Evolutionary conservation across 1,284 basidiomycete genomes (phyloP).

Genomic region (Spongiforma sp.): DNA sequence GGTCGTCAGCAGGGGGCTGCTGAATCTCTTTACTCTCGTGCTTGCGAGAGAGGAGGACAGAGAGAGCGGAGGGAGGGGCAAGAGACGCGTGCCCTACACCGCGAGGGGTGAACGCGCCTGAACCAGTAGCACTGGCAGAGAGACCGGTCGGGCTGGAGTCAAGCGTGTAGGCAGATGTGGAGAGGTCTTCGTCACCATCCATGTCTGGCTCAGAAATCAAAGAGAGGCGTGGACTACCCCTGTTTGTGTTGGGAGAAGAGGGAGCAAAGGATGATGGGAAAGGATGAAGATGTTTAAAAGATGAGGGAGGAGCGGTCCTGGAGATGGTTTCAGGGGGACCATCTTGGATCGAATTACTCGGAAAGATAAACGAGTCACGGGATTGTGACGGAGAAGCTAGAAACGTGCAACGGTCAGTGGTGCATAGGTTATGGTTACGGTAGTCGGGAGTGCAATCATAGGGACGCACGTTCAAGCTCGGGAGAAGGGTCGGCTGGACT

Average conservation of each 20-base stretch:
- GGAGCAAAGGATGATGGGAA: conserved; percentile 34
- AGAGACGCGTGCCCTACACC: conserved; percentile 13
- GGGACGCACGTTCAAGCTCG: conserved; percentile 22
- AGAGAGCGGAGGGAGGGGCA: conserved; percentile 47
- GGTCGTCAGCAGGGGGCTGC: conserved; percentile 3
- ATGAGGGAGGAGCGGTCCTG: conserved; percentile 19
- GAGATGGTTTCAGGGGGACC: conserved; percentile 32
- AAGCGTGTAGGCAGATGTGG: conserved; percentile 41
- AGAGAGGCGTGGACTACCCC: conserved; percentile 31
- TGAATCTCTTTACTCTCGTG: conserved; percentile 5
- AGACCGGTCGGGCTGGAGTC: conserved; percentile 27
- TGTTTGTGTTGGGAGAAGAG: conserved; percentile 30
- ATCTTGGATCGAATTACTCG: conserved; percentile 32
- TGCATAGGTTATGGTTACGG: conserved; percentile 14
- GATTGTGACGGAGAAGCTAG: conserved; percentile 29
- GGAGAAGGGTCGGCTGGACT: conserved; percentile 23
- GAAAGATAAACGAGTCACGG: conserved; percentile 47
- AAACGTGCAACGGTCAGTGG: conserved; percentile 26
- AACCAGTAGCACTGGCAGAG: conserved; percentile 9
- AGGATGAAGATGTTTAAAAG: conserved; percentile 21
- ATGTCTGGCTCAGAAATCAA: conserved; percentile 32
- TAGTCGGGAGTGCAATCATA: conserved; percentile 5
- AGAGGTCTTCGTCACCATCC: conserved; percentile 34
- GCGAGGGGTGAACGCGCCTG: conserved; percentile 26
- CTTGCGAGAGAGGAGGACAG: conserved; percentile 45